Evolutionary conservation across 2,329 filamentous ascomycete species (phyloP).

Genomic region (Coleophoma cylindrospora): DNA sequence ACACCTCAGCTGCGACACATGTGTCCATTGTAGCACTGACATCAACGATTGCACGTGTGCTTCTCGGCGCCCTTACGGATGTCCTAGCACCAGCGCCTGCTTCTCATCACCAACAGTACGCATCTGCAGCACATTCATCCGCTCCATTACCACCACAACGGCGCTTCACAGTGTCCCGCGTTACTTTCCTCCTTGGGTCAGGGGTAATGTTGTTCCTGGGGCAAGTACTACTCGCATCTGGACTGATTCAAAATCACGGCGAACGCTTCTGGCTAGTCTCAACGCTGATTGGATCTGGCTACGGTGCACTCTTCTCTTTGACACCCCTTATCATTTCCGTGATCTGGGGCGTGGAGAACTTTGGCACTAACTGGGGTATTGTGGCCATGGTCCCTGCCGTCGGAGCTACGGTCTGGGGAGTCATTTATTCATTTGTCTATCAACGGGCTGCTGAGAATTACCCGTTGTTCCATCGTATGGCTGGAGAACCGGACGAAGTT

Average conservation of each 20-base stretch:
- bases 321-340: constrained; percentile 92
- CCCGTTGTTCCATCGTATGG: constrained; percentile 19
- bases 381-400: constrained; percentile 86
- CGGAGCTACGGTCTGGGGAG: constrained; percentile 84
- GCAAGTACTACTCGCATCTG: constrained; percentile 72
- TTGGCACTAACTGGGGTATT: constrained; percentile 96
- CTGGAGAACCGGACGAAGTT: constrained; percentile 37
- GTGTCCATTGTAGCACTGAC: constrained; percentile 89
- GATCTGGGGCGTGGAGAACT: constrained; percentile 98
- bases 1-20: constrained; percentile 68
- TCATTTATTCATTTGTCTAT: constrained; percentile 81
- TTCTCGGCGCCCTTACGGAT: constrained; percentile 86
- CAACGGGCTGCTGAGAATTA: constrained; percentile 55
- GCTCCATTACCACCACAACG: constrained; percentile 29
- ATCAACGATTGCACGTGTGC: constrained; percentile 83
- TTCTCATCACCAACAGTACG: constrained; percentile 31
- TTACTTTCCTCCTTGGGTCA: constrained; percentile 74
- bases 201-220: constrained; percentile 70
- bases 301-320: constrained; percentile 86
- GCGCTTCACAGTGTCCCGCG: constrained; percentile 64
- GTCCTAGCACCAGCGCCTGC: constrained; percentile 60
- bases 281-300: constrained; percentile 79
- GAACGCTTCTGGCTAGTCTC: constrained; percentile 84
- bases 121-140: constrained; percentile 21
- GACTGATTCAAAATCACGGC: constrained; percentile 66